Percentiles rank a stretch among this genome's conserved stretches.
Evolutionary conservation across 805 yeast genomes (phyloP).

Genomic region (Saccharomycopsis schoenii): DNA sequence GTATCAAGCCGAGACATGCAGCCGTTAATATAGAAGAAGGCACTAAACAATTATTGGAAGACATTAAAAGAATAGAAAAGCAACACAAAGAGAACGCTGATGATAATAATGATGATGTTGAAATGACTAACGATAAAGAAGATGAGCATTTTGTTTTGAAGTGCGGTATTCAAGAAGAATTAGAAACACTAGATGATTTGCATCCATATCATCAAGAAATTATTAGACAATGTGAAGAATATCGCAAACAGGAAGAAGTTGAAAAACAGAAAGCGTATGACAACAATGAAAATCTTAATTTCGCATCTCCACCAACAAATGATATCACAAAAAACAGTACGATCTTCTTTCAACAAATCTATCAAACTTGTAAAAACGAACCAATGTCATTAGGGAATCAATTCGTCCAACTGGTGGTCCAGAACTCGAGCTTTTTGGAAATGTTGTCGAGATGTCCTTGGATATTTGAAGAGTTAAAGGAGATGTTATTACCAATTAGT

Average conservation of each 20-base stretch:
- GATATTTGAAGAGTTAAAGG: neutral
- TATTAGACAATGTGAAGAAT: neutral
- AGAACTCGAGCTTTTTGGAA: neutral
- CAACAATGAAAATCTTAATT: neutral
- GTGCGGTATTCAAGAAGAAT: neutral
- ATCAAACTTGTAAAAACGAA: neutral
- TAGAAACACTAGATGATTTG: neutral
- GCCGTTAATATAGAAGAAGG: slow-evolving; percentile 30
- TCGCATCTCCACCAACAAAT: neutral
- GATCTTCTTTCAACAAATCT: neutral
- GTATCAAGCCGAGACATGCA: slow-evolving; percentile 75
- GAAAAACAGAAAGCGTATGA: neutral
- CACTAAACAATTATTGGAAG: slow-evolving; percentile 1
- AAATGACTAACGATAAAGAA: neutral
- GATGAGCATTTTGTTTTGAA: neutral
- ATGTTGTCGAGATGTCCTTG: neutral
- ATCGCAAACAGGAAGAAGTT: neutral
- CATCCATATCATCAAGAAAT: neutral
- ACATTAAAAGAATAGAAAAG: neutral
- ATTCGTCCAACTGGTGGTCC: neutral
- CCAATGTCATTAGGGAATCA: neutral
- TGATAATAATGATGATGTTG: neutral
- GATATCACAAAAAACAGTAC: neutral
- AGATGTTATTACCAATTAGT: neutral
- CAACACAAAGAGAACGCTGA: neutral